Evolutionary conservation across 1,284 basidiomycete species (phyloP).

Genomic region (Calocybe gambosa): DNA sequence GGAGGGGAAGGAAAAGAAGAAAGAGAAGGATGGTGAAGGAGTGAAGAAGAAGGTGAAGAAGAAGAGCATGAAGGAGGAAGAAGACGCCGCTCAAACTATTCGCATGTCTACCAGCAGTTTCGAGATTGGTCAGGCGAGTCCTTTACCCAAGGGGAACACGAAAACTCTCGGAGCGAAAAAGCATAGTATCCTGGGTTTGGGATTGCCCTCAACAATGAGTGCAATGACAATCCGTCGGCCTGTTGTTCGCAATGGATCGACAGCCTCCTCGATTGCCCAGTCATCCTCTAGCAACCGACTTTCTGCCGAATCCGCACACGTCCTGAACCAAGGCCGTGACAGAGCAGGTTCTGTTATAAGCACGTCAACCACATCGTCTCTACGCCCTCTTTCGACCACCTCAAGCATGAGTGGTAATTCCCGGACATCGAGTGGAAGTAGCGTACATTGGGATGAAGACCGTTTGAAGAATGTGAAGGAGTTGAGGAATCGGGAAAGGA

Average conservation of each 20-base stretch:
- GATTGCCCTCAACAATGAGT: conserved; percentile 37
- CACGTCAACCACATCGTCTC: conserved; percentile 43
- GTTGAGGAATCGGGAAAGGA: conserved; percentile 40
- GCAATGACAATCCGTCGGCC: conserved; percentile 36
- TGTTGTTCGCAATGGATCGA: conserved; percentile 37
- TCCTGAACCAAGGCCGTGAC: conserved; percentile 17
- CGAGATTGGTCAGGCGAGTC: conserved; percentile 49
- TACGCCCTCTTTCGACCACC: conserved; percentile 51
- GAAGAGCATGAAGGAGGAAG: conserved; percentile 20
- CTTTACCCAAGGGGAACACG: conserved; percentile 19
- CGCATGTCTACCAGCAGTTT: conserved; percentile 57
- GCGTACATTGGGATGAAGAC: conserved; percentile 62
- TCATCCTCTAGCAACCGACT: conserved; percentile 25
- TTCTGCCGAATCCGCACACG: conserved; percentile 39
- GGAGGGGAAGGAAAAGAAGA: conserved; percentile 27
- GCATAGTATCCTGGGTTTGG: conserved; percentile 48
- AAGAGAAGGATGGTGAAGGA: conserved; percentile 29
- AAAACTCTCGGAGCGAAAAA: conserved; percentile 48
- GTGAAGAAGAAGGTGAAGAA: conserved; percentile 27
- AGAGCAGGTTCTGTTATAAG: conserved; percentile 35
- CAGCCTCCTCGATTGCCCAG: conserved; percentile 21
- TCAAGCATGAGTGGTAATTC: conserved; percentile 36
- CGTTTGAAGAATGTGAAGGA: conserved; percentile 50
- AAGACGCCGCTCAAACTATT: conserved; percentile 25
- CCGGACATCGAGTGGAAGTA: conserved; percentile 41